Evolutionary conservation across 768 basidiomycete genomes (phyloP).

Genomic region (Trichaptum fuscoviolaceum): DNA sequence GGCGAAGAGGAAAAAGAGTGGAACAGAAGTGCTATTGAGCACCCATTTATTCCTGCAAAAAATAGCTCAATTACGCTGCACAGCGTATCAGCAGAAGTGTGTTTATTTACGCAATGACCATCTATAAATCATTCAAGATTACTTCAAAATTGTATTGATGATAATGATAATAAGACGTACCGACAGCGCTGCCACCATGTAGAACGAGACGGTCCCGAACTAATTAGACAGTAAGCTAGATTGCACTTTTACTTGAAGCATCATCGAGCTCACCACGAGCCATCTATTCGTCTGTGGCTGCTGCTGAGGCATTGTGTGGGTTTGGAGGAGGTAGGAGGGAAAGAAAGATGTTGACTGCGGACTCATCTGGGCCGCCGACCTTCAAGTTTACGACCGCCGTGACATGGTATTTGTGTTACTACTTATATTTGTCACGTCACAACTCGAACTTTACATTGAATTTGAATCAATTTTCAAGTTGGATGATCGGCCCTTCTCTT

Average conservation of each 20-base stretch:
- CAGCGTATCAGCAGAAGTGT: constrained; percentile 17
- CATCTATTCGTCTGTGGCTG: neutral
- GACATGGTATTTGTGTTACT: no score
- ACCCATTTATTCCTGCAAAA: constrained; percentile 84
- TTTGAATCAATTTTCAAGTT: no score
- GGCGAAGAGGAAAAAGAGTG: constrained; percentile 81
- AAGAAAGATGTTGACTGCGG: neutral
- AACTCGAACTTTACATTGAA: no score
- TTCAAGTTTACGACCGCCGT: no score
- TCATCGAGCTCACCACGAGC: neutral
- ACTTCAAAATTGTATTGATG: neutral
- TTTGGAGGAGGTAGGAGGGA: neutral
- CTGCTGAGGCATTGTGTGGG: neutral
- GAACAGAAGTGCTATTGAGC: constrained; percentile 63
- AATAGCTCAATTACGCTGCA: constrained; percentile 10
- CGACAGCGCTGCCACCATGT: constrained; percentile 82
- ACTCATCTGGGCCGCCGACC: no score
- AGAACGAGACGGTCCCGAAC: constrained; percentile 77
- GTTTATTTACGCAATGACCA: constrained; percentile 77
- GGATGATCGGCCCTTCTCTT: no score
- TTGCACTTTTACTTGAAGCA: neutral
- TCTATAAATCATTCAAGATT: constrained; percentile 36
- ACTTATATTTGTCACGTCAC: no score
- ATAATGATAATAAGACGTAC: constrained; percentile 42
- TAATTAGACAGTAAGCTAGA: constrained; percentile 21